A percentile compares a stretch with the other conserved stretches of the same genome.
phyloP scores from a whole-genome alignment of 1,284 basidiomycete genomes.

The Marasmius fiardii region DNA sequence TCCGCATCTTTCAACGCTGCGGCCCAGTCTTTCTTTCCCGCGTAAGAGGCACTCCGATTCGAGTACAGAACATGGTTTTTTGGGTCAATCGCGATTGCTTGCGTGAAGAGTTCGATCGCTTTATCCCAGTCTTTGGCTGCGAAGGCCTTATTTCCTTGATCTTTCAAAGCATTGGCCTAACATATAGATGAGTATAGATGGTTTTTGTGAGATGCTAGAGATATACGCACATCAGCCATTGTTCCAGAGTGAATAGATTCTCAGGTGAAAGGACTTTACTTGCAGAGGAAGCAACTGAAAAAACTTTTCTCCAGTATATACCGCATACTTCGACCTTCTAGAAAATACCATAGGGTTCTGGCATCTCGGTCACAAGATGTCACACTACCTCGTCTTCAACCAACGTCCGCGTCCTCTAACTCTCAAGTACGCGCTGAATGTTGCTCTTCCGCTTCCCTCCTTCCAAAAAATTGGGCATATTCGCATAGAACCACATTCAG shows the following conservation, averaged over 20 bases:
- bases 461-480: too few relatives aligned
- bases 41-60: conserved; percentile 88
- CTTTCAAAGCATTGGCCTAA: conserved; percentile 72
- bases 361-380: conserved; percentile 4
- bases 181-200: neutral
- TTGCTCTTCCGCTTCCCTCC: too few relatives aligned
- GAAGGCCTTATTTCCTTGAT: conserved; percentile 95
- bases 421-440: too few relatives aligned
- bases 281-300: neutral
- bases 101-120: conserved; percentile 84
- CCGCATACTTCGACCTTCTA: neutral
- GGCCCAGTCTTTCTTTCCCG: conserved; percentile 77
- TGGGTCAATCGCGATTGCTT: conserved; percentile 84
- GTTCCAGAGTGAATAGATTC: conserved; percentile 1
- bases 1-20: conserved; percentile 89
- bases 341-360: conserved; percentile 13
- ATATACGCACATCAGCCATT: conserved; percentile 35
- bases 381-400: too few relatives aligned
- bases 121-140: conserved; percentile 89
- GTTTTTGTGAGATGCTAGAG: neutral
- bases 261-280: neutral
- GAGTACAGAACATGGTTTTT: conserved; percentile 89
- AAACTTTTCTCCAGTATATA: neutral
- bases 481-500: too few relatives aligned
- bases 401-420: too few relatives aligned